phyloP scores from a whole-genome alignment of 2,329 filamentous ascomycete genomes.

The Daldinia sp. region DNA sequence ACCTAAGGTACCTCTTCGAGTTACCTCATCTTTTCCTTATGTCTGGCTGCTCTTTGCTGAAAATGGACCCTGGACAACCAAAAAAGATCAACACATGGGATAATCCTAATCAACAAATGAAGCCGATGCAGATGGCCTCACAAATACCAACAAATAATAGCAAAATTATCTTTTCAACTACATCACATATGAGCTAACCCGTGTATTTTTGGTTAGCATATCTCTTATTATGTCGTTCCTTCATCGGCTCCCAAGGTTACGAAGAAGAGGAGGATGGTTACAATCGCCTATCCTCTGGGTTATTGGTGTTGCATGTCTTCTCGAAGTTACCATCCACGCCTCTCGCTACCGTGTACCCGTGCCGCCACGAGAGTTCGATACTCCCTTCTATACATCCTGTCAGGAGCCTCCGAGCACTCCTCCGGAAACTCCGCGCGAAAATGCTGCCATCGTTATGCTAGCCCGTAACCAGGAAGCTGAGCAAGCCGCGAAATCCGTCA shows the following conservation, averaged over 20 bases:
- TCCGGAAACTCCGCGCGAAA: conserved; percentile 53
- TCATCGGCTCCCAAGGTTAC: conserved; percentile 41
- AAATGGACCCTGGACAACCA: conserved; percentile 14
- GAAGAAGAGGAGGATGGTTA: conserved; percentile 45
- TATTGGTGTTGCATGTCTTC: conserved; percentile 41
- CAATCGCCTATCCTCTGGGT: conserved; percentile 48
- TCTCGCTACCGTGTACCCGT: conserved; percentile 45
- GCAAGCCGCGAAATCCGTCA: conserved; percentile 55
- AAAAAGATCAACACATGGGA: conserved; percentile 14
- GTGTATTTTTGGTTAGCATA: conserved; percentile 6
- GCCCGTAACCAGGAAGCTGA: conserved; percentile 59
- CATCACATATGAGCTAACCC: conserved; percentile 27
- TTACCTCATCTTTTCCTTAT: neutral
- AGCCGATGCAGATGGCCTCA: conserved; percentile 13
- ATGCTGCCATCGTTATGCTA: conserved; percentile 61
- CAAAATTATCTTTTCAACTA: conserved; percentile 4
- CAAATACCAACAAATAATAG: conserved; percentile 6
- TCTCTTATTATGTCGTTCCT: conserved; percentile 38
- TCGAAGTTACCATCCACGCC: conserved; percentile 44
- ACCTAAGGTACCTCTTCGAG: too few relatives aligned
- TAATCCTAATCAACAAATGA: conserved; percentile 7
- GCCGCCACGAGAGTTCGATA: conserved; percentile 46
- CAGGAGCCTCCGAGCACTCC: conserved; percentile 43
- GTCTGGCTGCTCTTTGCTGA: neutral
- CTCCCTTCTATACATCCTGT: conserved; percentile 47